Evolutionary conservation across 345 rosid species (phyloP).

Genomic region (Alliaria petiolata): DNA sequence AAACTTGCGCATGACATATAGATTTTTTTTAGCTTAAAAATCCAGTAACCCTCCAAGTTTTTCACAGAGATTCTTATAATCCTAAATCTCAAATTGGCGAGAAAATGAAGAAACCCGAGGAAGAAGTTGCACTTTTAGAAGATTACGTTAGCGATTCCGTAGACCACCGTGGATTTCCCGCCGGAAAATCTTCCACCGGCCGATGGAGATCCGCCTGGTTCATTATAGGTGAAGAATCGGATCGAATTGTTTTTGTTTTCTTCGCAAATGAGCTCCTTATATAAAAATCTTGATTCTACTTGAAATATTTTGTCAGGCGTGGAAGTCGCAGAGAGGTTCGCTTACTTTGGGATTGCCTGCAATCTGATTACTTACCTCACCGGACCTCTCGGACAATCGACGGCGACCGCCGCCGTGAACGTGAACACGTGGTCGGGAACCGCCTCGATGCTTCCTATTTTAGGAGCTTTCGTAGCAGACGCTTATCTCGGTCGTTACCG

Average conservation of each 20-base stretch:
- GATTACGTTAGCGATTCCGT: constrained; percentile 26
- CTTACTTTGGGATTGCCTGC: constrained; percentile 39
- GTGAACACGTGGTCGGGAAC: constrained; percentile 50
- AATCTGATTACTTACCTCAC: constrained; percentile 45
- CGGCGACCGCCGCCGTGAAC: constrained; percentile 43
- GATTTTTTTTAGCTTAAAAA: too few relatives aligned
- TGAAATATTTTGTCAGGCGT: constrained; percentile 19
- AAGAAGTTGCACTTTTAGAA: constrained; percentile 15
- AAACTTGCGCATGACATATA: too few relatives aligned
- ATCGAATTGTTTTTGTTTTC: background rate
- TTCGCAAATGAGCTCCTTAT: background rate
- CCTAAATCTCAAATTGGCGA: background rate
- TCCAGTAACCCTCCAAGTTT: background rate
- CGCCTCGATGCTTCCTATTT: constrained; percentile 38
- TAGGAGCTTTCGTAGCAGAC: constrained; percentile 50
- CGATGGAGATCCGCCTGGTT: constrained; percentile 33
- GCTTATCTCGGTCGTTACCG: constrained; percentile 55
- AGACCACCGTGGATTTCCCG: constrained; percentile 18
- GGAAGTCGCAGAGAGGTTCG: constrained; percentile 52
- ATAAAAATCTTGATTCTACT: background rate
- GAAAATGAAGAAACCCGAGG: constrained; percentile 10
- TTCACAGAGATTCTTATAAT: too few relatives aligned
- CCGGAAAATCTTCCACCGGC: constrained; percentile 25
- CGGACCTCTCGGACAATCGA: constrained; percentile 45
- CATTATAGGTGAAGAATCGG: constrained; percentile 16